Percentiles rank a stretch among this genome's conserved stretches.
Evolutionary conservation across 148 eudicot genomes (phyloP).

Genomic region (Polygonum maritimum): DNA sequence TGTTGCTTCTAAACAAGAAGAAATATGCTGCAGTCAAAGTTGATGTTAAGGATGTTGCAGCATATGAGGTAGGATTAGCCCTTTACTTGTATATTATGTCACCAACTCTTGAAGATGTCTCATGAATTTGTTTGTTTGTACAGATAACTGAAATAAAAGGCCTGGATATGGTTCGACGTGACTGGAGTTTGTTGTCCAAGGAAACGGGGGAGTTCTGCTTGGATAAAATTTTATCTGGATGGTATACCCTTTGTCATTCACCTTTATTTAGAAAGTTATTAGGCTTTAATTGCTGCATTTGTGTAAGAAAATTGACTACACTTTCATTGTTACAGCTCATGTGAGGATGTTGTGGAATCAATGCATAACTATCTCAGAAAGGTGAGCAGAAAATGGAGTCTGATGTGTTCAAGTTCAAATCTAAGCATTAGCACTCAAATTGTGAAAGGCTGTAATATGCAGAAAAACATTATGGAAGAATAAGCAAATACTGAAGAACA

Average conservation of each 20-base stretch:
- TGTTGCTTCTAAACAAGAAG: constrained; percentile 95
- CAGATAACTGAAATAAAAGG: constrained; percentile 93
- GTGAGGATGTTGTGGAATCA: constrained; percentile 95
- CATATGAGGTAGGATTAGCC: constrained; percentile 54
- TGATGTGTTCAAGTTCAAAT: not conserved
- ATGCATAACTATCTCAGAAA: constrained; percentile 74
- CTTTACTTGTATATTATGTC: constrained; percentile 4
- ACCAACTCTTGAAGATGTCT: constrained; percentile 6
- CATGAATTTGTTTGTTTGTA: constrained; percentile 12
- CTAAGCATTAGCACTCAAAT: not conserved
- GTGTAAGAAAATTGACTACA: not conserved
- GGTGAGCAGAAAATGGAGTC: constrained; percentile 29
- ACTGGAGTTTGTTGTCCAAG: constrained; percentile 95
- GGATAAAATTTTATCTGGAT: constrained; percentile 84
- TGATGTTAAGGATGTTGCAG: constrained; percentile 60
- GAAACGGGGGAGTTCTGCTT: constrained; percentile 92
- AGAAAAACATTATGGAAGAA: not conserved
- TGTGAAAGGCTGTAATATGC: not conserved
- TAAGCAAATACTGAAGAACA: not conserved
- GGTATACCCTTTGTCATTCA: constrained; percentile 29
- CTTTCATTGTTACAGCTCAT: constrained; percentile 50
- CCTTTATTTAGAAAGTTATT: not conserved
- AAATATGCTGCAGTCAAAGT: constrained; percentile 97
- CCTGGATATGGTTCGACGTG: constrained; percentile 99
- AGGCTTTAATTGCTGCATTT: not conserved